Base-by-base conservation (phyloP, 129 eudicot genomes). In the Arctium minus region DNA sequence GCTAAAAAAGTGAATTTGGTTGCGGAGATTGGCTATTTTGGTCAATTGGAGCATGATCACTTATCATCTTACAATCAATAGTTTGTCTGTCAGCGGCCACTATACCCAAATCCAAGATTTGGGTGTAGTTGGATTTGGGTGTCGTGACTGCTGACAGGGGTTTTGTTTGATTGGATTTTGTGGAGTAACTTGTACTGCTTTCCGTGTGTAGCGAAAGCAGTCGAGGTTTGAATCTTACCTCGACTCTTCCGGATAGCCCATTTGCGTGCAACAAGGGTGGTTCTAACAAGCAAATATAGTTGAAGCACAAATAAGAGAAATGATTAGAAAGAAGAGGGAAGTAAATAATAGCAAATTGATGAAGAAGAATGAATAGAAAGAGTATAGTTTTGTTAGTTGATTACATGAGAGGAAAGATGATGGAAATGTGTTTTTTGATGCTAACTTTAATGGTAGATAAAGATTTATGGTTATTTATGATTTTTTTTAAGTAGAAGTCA, bases 201-300 rank as follows among this genome's bases (percentile, higher is more conserved):
- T 79, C 0, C 33, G 1, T 33, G 32, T 65, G 80, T 79, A 84
- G 87, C 11, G 87, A 84, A 65, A 84, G 86, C 82, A 60, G 68
- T 78, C 88, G 85, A n/a, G 88, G 90, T 77, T 72, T 84, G 42
- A 71, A 85, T 82, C 94, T n/a, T n/a, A n/a, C n/a, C n/a, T n/a
- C n/a, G n/a, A n/a, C n/a, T n/a, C n/a, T 90, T 40, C 97, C 97
- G 13, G 97, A 92, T 81, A 90, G 88, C 87, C 94, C 94, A 37
- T 92, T 89, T 64, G 87, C 94, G 8, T 62, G 81, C 83, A 65
- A 86, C 84, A 72, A 85, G 81, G 80, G 74, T 75, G 76, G 74
- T 79, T 83, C 84, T 90, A 53, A 78, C 89, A 70, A 85, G 85
- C 74, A 73, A 77, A 78, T 90, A 80, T 75, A 89, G 85, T 65